A percentile compares a stretch with the other conserved stretches of the same genome.
These are phyloP conservation scores for Teunomyces tritomae DNA, from an alignment of 805 yeast genomes.

Conservation along the genomic window DNA sequence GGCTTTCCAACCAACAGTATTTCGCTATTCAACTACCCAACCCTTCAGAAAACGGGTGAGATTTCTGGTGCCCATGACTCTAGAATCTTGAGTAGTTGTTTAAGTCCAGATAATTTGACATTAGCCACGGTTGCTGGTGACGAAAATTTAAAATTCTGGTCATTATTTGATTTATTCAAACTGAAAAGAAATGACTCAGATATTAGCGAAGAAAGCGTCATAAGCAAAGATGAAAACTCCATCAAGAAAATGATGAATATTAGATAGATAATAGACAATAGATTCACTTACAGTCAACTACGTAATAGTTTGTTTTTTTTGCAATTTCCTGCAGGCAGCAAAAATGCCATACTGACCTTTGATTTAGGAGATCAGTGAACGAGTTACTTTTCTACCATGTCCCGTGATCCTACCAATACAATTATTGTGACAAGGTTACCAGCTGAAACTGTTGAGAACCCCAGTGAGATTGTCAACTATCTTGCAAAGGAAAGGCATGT, in stretches of 20 bases:
- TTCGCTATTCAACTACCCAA: constrained; percentile 80
- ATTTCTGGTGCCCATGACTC: constrained; percentile 86
- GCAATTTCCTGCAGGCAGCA: not conserved
- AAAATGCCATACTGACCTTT: not conserved
- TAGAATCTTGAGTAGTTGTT: constrained; percentile 74
- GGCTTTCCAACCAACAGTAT: constrained; percentile 89
- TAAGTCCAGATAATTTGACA: constrained; percentile 88
- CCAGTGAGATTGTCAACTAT: constrained; percentile 23
- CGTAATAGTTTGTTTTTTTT: not conserved
- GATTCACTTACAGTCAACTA: not conserved
- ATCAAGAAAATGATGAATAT: constrained; percentile 26
- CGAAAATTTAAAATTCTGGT: constrained; percentile 94
- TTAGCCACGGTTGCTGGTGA: constrained; percentile 95
- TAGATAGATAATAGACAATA: constrained; percentile 12
- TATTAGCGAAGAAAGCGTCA: constrained; percentile 13
- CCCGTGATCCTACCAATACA: constrained; percentile 25
- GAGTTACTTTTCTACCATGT: not conserved
- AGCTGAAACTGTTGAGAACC: constrained; percentile 20
- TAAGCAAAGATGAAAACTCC: constrained; percentile 14
- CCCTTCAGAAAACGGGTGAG: constrained; percentile 83
- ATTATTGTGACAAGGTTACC: constrained; percentile 32
- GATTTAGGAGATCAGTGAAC: no score
- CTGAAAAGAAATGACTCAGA: constrained; percentile 17
- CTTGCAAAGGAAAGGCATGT: constrained; percentile 21
- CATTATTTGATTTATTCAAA: constrained; percentile 63